These are phyloP conservation scores for Globisporangium lucens DNA, from an alignment of 352 stramenopile genomes.

Conservation along the genomic window DNA sequence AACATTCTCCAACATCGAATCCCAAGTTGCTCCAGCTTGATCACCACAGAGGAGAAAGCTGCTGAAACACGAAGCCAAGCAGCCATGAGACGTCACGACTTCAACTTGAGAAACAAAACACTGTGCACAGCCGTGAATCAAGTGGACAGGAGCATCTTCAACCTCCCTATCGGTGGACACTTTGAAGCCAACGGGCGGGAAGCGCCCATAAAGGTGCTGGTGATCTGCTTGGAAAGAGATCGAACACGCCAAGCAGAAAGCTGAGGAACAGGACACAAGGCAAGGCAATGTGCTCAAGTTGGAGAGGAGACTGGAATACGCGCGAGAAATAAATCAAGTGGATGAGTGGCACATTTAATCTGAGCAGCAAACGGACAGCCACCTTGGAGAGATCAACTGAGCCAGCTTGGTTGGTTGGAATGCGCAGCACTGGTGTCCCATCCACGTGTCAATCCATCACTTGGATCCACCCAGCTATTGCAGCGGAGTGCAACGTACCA, in stretches of 20 bases:
- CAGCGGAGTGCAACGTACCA: neutral
- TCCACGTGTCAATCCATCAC: slow-evolving; percentile 9
- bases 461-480: slow-evolving; percentile 4
- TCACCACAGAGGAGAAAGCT: neutral
- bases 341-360: neutral
- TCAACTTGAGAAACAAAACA: neutral
- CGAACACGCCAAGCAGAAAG: neutral
- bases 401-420: neutral
- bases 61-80: neutral
- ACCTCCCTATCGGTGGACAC: neutral
- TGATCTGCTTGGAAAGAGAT: neutral
- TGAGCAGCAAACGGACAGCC: neutral
- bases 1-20: neutral
- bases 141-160: neutral
- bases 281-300: neutral
- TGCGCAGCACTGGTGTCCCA: neutral
- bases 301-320: neutral
- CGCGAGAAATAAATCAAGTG: slow-evolving; percentile 12
- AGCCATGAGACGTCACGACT: neutral
- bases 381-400: too few species aligned
- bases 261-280: neutral
- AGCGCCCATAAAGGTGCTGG: neutral
- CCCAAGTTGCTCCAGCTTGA: neutral
- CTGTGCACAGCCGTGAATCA: neutral
- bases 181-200: neutral